Evolutionary conservation across 176 grass and related monocot genomes (phyloP).

Genomic region (Leersia perrieri): DNA sequence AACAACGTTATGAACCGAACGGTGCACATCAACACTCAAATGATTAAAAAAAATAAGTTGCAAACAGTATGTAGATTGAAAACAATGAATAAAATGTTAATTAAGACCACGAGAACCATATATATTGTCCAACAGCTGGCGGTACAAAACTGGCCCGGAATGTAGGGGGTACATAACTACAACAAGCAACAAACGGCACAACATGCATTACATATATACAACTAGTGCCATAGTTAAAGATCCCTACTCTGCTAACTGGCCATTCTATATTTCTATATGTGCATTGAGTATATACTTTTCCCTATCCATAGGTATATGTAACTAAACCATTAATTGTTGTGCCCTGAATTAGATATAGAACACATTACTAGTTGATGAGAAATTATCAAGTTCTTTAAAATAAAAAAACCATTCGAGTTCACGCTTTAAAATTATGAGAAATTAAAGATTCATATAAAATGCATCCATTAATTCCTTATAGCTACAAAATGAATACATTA

Average conservation of each 20-base stretch:
- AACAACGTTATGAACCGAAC: neutral
- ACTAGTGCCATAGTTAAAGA: conserved; percentile 41
- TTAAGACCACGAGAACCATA: neutral
- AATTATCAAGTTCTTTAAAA: too few species aligned
- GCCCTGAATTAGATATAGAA: too few species aligned
- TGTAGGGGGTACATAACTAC: conserved; percentile 28
- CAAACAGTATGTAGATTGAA: too few species aligned
- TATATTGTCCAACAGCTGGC: conserved; percentile 16
- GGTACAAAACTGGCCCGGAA: conserved; percentile 28
- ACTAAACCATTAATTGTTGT: too few species aligned
- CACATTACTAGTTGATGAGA: too few species aligned
- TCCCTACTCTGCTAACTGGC: conserved; percentile 27
- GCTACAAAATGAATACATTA: neutral
- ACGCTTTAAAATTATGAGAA: too few species aligned
- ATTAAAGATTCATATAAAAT: neutral
- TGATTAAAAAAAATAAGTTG: too few species aligned
- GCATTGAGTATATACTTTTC: too few species aligned
- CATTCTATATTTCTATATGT: too few species aligned
- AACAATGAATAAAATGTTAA: too few species aligned
- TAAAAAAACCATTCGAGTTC: too few species aligned
- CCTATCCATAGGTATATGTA: too few species aligned
- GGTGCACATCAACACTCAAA: neutral
- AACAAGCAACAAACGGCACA: conserved; percentile 5
- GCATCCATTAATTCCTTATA: neutral
- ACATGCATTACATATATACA: conserved; percentile 4